These are phyloP conservation scores for Cystobasidium pallidum DNA, from an alignment of 1,284 basidiomycete species.

Conservation along the genomic window DNA sequence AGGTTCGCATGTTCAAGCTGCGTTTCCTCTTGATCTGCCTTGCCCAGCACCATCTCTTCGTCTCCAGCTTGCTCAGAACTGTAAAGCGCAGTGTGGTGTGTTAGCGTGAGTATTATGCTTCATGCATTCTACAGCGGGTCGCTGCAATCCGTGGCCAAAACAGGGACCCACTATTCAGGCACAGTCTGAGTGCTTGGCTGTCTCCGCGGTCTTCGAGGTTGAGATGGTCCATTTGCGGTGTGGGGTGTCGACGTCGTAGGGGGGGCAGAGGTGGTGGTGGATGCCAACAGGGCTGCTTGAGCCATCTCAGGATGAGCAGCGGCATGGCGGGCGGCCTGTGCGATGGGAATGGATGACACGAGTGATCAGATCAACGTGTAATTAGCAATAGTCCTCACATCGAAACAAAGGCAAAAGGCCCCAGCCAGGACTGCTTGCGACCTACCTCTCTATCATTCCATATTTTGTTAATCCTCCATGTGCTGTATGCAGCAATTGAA, in stretches of 20 bases:
- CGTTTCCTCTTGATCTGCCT: conserved; percentile 20
- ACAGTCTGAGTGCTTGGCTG: conserved; percentile 39
- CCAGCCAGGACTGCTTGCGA: not conserved
- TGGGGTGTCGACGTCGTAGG: not conserved
- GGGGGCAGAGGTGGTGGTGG: not conserved
- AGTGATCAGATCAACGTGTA: not conserved
- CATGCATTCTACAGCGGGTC: too few relatives aligned
- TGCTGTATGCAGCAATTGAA: not conserved
- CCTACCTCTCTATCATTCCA: conserved; percentile 1
- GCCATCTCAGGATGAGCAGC: conserved; percentile 32
- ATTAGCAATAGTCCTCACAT: not conserved
- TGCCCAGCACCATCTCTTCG: conserved; percentile 39
- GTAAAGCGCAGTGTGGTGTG: too few relatives aligned
- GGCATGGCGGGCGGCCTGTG: conserved; percentile 4
- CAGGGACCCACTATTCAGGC: conserved; percentile 34
- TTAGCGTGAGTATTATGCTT: too few relatives aligned
- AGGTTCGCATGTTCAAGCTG: not conserved
- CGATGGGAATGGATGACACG: not conserved
- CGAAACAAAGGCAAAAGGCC: not conserved
- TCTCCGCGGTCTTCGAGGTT: conserved; percentile 21
- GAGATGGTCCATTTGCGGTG: not conserved
- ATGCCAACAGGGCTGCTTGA: conserved; percentile 13
- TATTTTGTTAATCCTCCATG: not conserved
- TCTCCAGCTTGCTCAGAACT: conserved; percentile 35
- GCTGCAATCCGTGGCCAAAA: not conserved